phyloP scores from a whole-genome alignment of 2,329 filamentous ascomycete species.

The Cordyceps fumosorosea region DNA sequence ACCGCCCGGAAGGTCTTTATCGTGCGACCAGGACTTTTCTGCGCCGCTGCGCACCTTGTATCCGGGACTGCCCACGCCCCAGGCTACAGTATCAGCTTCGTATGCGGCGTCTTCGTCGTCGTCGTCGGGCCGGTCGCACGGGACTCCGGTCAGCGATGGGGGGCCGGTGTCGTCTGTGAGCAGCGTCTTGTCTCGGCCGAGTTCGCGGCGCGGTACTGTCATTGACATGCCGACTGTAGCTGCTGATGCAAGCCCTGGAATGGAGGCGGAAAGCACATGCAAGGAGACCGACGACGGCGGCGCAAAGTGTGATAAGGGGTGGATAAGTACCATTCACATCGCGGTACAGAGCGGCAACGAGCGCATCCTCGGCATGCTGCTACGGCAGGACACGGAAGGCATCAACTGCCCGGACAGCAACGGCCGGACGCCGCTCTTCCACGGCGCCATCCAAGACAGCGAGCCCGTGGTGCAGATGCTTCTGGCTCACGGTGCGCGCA shows the following conservation, averaged over 20 bases:
- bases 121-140: neutral
- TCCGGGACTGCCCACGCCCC: neutral
- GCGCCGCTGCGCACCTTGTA: neutral
- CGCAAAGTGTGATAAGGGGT: neutral
- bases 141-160: neutral
- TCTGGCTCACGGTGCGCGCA: neutral
- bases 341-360: conserved; percentile 3
- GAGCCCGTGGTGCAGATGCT: conserved; percentile 3
- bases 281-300: neutral
- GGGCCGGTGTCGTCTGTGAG: neutral
- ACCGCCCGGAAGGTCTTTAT: neutral
- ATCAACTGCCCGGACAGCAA: conserved; percentile 3
- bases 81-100: neutral
- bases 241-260: neutral
- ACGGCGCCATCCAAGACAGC: neutral
- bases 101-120: neutral
- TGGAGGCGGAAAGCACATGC: neutral
- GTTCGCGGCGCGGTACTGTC: neutral
- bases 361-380: conserved; percentile 1
- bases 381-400: conserved; percentile 1
- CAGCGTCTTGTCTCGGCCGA: neutral
- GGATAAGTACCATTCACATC: conserved; percentile 6
- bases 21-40: neutral
- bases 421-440: conserved; percentile 1
- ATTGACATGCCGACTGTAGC: neutral